phyloP scores from a whole-genome alignment of 2,329 filamentous ascomycete species.

The Metarhizium sp. region DNA sequence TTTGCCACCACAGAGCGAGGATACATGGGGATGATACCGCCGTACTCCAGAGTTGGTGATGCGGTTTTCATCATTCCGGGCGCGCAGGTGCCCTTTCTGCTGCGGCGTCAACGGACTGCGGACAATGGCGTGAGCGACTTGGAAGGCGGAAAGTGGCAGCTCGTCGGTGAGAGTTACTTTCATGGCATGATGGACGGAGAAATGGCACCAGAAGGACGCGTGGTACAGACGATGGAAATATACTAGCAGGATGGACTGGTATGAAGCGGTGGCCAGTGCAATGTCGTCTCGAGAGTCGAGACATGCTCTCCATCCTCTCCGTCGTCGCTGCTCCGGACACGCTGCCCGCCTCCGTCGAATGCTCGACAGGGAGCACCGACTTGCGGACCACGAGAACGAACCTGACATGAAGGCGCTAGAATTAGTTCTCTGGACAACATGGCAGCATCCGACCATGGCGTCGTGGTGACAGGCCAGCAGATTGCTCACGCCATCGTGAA shows the following conservation, averaged over 20 bases:
- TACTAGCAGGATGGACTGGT: neutral
- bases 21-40: neutral
- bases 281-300: too few relatives aligned
- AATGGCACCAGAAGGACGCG: neutral
- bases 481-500: neutral
- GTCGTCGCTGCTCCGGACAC: too few relatives aligned
- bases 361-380: too few relatives aligned
- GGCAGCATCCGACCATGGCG: neutral
- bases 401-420: neutral
- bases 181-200: neutral
- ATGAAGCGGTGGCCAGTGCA: too few relatives aligned
- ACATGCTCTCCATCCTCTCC: too few relatives aligned
- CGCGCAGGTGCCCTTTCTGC: neutral
- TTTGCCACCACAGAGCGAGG: neutral
- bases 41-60: neutral
- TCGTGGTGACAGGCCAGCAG: too few relatives aligned
- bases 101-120: neutral
- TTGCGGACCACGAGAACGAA: too few relatives aligned
- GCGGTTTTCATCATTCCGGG: neutral
- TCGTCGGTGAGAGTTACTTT: neutral
- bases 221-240: neutral
- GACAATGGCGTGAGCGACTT: neutral
- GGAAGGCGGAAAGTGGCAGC: neutral
- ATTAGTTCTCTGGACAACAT: neutral
- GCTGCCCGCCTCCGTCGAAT: too few relatives aligned